Base-by-base conservation (phyloP, 495 filamentous ascomycete genomes). In the Aspergillus egyptiacus region DNA sequence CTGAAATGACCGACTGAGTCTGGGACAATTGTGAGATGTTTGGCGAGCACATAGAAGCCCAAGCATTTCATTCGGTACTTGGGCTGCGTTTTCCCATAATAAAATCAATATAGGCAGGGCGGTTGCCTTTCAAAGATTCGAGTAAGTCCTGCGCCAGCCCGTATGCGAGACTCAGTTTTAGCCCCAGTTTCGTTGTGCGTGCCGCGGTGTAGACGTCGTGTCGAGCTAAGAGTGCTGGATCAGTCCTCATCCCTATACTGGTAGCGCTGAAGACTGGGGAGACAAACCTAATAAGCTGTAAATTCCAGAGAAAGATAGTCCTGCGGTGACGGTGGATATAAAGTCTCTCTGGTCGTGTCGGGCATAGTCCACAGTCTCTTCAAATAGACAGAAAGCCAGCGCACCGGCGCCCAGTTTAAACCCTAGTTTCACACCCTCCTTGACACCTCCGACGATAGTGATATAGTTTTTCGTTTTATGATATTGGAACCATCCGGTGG, bases 381-480 rank as follows among this genome's bases (percentile, higher is more conserved):
- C 93, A 50, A 89, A 79, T 2, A 78, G 67, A 48, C 64, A 91
- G 79, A 74, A 95, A 81, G 56, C 81, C 61, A 51, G 73, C 67
- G 44, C 78, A 72, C 85, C 88, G 80, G 40, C 68, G 13, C 74
- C 76, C 11, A 95, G 62, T 58, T 77, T 84, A n/a, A 66, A 60
- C 4, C 86, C 91, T 78, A 89, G 84, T 57, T 78, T 83, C 32
- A 86, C 44, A 0, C 88, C 94, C 60, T 90, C 87, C 53, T 77
- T 78, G 10, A 91, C 65, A 0, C 84, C 93, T 2, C 86, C 87
- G 9, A 83, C 75, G 39, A 84, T 77, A 5, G 83, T 68, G 48
- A 86, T 78, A 69, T 97, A 96, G 63, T 96, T 96, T 69, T 97
- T 97, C 58, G 80, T 87, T 67, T 96, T 96, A 68, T 97, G 94